phyloP scores from a whole-genome alignment of 345 rosid genomes.

The Dipteronia sinensis region DNA sequence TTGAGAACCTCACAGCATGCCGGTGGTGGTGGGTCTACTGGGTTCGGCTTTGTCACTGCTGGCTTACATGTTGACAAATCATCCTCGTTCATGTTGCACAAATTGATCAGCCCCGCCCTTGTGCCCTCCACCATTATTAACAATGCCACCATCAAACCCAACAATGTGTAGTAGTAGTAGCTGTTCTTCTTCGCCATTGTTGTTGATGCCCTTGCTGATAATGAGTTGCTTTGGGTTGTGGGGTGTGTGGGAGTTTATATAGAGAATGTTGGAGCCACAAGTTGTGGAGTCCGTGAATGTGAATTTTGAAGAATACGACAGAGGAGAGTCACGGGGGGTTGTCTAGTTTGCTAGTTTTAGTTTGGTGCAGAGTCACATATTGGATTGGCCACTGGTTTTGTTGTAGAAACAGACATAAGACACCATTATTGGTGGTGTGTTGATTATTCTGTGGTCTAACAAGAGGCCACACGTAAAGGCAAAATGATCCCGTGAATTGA shows the following conservation, averaged over 20 bases:
- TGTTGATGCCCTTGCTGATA: neutral
- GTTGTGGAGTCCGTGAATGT: slow-evolving; percentile 33
- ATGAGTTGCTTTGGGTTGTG: neutral
- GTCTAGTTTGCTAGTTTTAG: neutral
- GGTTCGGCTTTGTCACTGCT: slow-evolving; percentile 51
- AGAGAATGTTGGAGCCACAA: slow-evolving; percentile 19
- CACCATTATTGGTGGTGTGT: neutral
- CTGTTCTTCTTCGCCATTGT: neutral
- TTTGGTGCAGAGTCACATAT: neutral
- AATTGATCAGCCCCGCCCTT: slow-evolving; percentile 25
- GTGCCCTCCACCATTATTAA: slow-evolving; percentile 12
- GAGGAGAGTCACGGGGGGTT: slow-evolving; percentile 26
- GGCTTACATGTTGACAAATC: slow-evolving; percentile 63
- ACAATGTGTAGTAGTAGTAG: neutral
- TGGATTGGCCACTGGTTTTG: neutral
- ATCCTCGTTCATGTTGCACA: slow-evolving; percentile 52
- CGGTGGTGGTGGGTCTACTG: slow-evolving; percentile 44
- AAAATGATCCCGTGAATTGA: neutral
- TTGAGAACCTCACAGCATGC: slow-evolving; percentile 56
- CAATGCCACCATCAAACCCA: neutral
- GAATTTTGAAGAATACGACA: slow-evolving; percentile 26
- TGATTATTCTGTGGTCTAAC: neutral
- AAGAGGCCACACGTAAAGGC: neutral
- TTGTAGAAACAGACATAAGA: too few species aligned
- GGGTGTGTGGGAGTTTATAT: slow-evolving; percentile 12